Base-by-base conservation (phyloP, 1,139 yeast species). In the Pichia sp. region DNA sequence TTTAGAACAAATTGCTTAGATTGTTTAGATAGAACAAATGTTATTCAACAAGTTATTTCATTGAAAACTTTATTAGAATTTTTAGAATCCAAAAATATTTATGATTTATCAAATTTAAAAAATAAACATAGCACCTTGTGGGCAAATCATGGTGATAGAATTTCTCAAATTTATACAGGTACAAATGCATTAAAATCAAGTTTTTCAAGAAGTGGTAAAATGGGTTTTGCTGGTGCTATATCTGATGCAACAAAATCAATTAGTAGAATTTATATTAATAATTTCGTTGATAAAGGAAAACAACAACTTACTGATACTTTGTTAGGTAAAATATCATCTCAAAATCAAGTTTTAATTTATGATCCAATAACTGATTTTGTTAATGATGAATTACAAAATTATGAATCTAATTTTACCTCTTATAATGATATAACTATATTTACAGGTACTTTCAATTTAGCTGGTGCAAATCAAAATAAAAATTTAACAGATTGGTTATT, bases 101-200 rank as follows among this genome's bases (percentile, higher is more conserved):
- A 69, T 30, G 69, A 56, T 57, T 68, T 57, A 42, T 63, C 66
- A 8, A 92, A 81, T 27, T 67, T 86, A 41, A 74, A 81, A 63
- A 64, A 68, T 39, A 81, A 77, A 52, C 97, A 90, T 61, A 86
- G 89, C 58, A 73, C 83, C 4, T 68, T 92, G 28, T 94, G 98
- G 98, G 99, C 98, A 0, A 97, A 94, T 66, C 90, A 92, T 65
- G 99, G 98, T 43, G 98, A 94, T 66, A 96, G 94, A 53, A 79
- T 94, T 8, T 89, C 97, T 1, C 97, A 89, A 64, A 92, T 92
- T 32, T 94, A 94, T 64, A 92, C 98, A 0, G 98, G 98, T 6
- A 94, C 98, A 0, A 90, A 92, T 63, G 98, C 98, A 0, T 72
- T 94, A 45, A 94, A 94, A 65, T 87, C 97, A 0, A 87, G 96